Evolutionary conservation across 2,329 filamentous ascomycete species (phyloP).

Genomic region (Talaromyces sp.): DNA sequence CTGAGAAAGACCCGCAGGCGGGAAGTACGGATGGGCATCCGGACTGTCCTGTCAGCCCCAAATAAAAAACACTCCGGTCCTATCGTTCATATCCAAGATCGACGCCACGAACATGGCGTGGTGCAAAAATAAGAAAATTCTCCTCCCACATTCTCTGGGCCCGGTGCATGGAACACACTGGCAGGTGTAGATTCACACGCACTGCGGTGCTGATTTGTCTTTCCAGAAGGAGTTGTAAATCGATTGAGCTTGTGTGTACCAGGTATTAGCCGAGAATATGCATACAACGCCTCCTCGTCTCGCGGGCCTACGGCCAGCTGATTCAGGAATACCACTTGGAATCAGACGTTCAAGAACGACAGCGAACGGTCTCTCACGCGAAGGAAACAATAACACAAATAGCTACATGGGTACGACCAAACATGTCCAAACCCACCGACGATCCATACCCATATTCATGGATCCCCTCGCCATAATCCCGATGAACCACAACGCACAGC

Average conservation of each 20-base stretch:
- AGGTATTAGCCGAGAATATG: not conserved
- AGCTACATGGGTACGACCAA: not conserved
- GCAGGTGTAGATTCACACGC: not conserved
- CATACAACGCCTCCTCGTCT: not conserved
- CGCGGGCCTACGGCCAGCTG: not conserved
- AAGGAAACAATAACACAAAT: not conserved
- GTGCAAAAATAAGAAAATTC: not conserved
- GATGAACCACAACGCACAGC: not conserved
- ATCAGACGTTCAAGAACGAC: not conserved
- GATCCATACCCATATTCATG: not conserved
- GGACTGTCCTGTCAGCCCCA: constrained; percentile 1
- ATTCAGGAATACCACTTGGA: not conserved
- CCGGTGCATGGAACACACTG: not conserved
- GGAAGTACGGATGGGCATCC: constrained; percentile 9
- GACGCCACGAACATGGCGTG: constrained; percentile 6
- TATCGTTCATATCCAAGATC: constrained; percentile 9
- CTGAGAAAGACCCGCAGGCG: constrained; percentile 3
- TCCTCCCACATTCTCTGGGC: not conserved
- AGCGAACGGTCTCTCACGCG: not conserved
- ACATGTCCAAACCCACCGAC: not conserved
- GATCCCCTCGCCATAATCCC: not conserved
- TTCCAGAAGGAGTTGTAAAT: not conserved
- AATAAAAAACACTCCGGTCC: not conserved
- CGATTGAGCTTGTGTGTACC: no score
- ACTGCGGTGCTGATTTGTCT: no score